Evolutionary conservation across 805 yeast genomes (phyloP), one percentile per base, ranked within the genome.

Genomic region (Metschnikowia borealis): DNA sequence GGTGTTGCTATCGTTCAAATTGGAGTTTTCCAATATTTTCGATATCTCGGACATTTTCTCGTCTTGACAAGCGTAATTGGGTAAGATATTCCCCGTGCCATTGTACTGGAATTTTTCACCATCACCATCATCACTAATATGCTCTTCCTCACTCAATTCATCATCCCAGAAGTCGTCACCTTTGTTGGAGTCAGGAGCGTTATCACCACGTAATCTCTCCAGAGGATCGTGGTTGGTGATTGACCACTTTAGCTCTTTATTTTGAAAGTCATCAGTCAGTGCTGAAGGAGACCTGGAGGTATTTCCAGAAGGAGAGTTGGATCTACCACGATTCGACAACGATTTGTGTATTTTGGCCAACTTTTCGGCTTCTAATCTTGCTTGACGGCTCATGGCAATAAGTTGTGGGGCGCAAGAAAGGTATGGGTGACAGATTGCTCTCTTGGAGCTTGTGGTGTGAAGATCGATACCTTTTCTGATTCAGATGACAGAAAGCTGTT

Each of bases 221-320:
- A 84, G 83, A 0, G 95, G 95, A 58, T 87, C 91, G 57, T 82
- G 87, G 48, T 80, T 78, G 44, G 87, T 75, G 38, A 87, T 83
- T 0, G 87, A 79, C 83, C 86, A 85, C 57, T 78, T 79, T 49
- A 80, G 60, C 36, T 75, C 79, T 53, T 71, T 73, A 49, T 63
- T 63, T 51, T 57, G 65, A 50, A 53, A 50, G 37, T 69, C 76
- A 44, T 70, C 74, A 38, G 66, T 65, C 62, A 64, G 67, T 6
- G 62, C 57, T 14, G 74, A 69, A 15, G 70, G 64, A 17, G 75
- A 69, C 38, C 77, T 59, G 41, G 66, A 58, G 41, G 60, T 59
- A 38, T 57, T 60, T 20, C 64, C 65, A 3, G 66, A 52, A 6
- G 77, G 77, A 7, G 74, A 69, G 18, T 49, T 52, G 11, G 75